These are phyloP conservation scores for Sporormia fimetaria DNA, from an alignment of 495 filamentous ascomycete species.

Conservation along the genomic window DNA sequence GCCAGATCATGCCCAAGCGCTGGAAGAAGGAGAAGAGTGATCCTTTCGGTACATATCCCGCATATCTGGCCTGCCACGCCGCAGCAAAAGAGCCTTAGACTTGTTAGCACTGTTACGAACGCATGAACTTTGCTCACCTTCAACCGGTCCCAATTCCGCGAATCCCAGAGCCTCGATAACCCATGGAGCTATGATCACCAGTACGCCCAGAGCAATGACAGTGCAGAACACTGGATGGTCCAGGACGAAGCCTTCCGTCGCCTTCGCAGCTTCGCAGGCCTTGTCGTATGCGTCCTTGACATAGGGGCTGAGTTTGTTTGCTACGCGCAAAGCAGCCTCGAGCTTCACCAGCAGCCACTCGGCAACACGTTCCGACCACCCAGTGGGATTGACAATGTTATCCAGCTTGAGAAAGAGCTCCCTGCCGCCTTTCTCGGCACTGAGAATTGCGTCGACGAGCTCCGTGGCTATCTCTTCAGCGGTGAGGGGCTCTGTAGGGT, in stretches of 20 bases:
- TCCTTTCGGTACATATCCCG: constrained; percentile 37
- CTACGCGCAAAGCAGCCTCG: constrained; percentile 28
- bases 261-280: constrained; percentile 26
- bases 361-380: constrained; percentile 37
- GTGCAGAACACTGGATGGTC: constrained; percentile 40
- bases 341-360: constrained; percentile 31
- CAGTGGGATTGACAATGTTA: constrained; percentile 10
- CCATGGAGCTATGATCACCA: constrained; percentile 37
- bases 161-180: constrained; percentile 41
- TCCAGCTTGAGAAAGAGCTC: constrained; percentile 3
- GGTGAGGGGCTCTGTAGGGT: constrained; percentile 1
- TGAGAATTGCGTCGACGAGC: constrained; percentile 5
- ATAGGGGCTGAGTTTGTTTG: constrained; percentile 27
- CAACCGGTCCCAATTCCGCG: constrained; percentile 38
- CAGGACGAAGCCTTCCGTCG: constrained; percentile 28
- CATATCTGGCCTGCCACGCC: constrained; percentile 36
- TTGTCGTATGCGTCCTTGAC: constrained; percentile 32
- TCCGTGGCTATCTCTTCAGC: constrained; percentile 5
- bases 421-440: constrained; percentile 9
- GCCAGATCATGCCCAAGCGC: constrained; percentile 41
- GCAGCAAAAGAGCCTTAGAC: constrained; percentile 37
- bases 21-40: constrained; percentile 44
- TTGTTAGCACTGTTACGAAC: constrained; percentile 4
- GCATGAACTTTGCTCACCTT: constrained; percentile 26
- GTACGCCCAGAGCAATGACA: constrained; percentile 41